phyloP scores from a whole-genome alignment of 2,329 filamentous ascomycete species.

The Paraphaeosphaeria minitans region DNA sequence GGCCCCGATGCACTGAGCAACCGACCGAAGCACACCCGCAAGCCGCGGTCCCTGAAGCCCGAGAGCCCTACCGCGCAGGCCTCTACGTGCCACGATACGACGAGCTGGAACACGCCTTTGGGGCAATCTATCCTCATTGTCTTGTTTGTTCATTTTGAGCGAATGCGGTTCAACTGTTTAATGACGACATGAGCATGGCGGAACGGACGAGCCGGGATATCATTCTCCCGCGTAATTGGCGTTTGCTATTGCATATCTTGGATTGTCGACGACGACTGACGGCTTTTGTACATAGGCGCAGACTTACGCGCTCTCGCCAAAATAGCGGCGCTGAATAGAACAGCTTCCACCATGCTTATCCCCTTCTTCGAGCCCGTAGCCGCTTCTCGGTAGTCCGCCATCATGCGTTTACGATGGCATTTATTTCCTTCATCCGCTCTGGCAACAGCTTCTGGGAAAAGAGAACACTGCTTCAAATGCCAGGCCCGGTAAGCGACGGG shows the following conservation, averaged over 20 bases:
- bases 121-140: constrained; percentile 28
- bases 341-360: not conserved
- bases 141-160: constrained; percentile 43
- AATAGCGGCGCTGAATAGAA: constrained; percentile 16
- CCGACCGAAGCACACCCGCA: constrained; percentile 10
- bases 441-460: constrained; percentile 19
- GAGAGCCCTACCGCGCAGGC: constrained; percentile 15
- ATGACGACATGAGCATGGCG: constrained; percentile 46
- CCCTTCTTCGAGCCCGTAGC: not conserved
- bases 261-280: constrained; percentile 10
- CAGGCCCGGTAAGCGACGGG: constrained; percentile 8
- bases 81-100: constrained; percentile 17
- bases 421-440: constrained; percentile 17
- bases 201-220: constrained; percentile 30
- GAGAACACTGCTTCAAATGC: constrained; percentile 13
- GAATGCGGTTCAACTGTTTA: constrained; percentile 37
- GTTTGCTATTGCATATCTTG: constrained; percentile 24
- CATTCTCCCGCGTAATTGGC: constrained; percentile 27
- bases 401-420: constrained; percentile 4
- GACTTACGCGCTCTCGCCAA: constrained; percentile 23
- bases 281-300: constrained; percentile 38
- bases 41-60: constrained; percentile 11
- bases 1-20: constrained; percentile 59
- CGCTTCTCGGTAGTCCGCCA: constrained; percentile 12
- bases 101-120: constrained; percentile 20